These are phyloP conservation scores for Murraya koenigii DNA, from an alignment of 345 rosid species.

Conservation along the genomic window DNA sequence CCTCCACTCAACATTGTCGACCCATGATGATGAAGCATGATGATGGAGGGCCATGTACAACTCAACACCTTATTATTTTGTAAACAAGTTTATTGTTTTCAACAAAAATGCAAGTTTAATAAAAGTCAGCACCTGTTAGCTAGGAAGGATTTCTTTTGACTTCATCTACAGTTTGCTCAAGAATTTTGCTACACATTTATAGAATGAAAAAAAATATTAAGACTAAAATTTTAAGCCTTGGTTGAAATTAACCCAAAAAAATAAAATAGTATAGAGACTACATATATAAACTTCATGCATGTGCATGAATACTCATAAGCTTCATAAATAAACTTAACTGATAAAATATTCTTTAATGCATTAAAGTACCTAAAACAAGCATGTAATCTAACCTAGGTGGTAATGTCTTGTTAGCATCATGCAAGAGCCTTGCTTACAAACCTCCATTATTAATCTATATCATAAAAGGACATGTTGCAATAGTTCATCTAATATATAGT, in stretches of 20 bases:
- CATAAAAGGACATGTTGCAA: not conserved
- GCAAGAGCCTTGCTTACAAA: not conserved
- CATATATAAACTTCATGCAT: not conserved
- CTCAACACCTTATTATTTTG: no score
- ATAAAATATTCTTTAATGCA: no score
- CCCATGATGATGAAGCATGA: no score
- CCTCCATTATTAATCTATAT: not conserved
- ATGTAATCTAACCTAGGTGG: no score
- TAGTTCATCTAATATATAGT: not conserved
- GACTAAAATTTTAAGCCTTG: not conserved
- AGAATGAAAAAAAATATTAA: conserved; percentile 11
- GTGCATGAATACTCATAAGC: not conserved
- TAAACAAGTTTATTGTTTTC: no score
- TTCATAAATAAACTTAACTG: no score
- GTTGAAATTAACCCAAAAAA: not conserved
- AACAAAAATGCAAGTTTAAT: conserved; percentile 82
- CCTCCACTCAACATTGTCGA: no score
- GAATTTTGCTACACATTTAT: no score
- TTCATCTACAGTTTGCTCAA: no score
- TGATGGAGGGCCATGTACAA: no score
- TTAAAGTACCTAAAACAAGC: no score
- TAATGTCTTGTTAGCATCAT: no score
- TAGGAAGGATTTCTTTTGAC: conserved; percentile 96
- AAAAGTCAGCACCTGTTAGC: conserved; percentile 94
- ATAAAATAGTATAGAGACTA: not conserved